A percentile compares a stretch with the other conserved stretches of the same genome.
These are phyloP conservation scores for Kazachstania viticola DNA, from an alignment of 805 yeast genomes.

Conservation along the genomic window DNA sequence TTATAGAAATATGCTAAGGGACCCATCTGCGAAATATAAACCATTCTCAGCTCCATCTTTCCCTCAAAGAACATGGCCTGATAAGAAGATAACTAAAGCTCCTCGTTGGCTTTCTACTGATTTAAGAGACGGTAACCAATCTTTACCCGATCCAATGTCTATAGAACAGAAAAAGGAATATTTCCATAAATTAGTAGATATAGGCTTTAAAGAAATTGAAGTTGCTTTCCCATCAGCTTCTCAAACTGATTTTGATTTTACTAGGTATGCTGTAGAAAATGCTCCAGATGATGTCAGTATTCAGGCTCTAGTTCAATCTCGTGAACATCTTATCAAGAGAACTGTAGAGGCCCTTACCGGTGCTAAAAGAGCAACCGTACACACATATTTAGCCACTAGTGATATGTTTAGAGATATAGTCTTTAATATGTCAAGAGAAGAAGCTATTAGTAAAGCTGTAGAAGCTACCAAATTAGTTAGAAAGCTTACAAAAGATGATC, in stretches of 20 bases:
- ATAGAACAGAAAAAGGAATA: conserved; percentile 63
- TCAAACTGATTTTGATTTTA: conserved; percentile 71
- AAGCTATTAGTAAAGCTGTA: conserved; percentile 50
- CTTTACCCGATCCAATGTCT: conserved; percentile 81
- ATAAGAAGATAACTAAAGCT: conserved; percentile 41
- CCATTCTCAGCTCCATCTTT: conserved; percentile 42
- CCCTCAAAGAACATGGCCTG: conserved; percentile 64
- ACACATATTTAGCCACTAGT: conserved; percentile 66
- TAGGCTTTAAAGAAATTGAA: conserved; percentile 77
- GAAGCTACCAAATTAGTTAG: conserved; percentile 52
- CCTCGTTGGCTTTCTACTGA: conserved; percentile 83
- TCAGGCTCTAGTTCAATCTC: conserved; percentile 67
- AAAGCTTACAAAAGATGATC: conserved; percentile 58
- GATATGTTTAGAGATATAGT: conserved; percentile 65
- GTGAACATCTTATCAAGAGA: conserved; percentile 59
- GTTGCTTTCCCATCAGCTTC: conserved; percentile 77
- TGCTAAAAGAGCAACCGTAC: conserved; percentile 66
- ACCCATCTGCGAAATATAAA: conserved; percentile 54
- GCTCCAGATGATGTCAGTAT: conserved; percentile 70
- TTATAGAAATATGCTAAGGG: conserved; percentile 47
- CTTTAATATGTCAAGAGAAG: conserved; percentile 46
- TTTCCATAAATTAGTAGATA: conserved; percentile 53
- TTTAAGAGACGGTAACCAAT: conserved; percentile 75
- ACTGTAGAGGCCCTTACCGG: conserved; percentile 65
- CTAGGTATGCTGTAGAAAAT: conserved; percentile 58